Base-by-base conservation (phyloP, 176 grass and related monocot species). In the Musa schizocarpa region DNA sequence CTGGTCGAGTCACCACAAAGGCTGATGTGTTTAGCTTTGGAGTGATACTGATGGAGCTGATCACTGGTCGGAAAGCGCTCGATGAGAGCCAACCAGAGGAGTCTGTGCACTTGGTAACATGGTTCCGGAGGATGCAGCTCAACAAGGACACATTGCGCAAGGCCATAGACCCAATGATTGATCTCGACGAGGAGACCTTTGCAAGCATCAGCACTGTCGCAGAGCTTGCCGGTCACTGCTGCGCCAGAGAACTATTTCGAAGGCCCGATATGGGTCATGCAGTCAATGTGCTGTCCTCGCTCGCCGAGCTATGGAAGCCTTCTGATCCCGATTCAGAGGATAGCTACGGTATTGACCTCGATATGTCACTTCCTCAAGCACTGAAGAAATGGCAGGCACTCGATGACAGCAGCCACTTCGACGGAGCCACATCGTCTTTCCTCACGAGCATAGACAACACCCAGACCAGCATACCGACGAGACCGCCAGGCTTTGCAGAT, bases 21-120 rank as follows among this genome's bases (percentile, higher is more conserved):
- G 80, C 76, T 0, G 85, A 87, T 71, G 80, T 87, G 11, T 87
- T 82, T 64, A 87, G 85, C 72, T 87, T 87, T 19, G 85, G 85
- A 7, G 80, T 83, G 43, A 80, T 87, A 61, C 50, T 87, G 51
- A 87, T 87, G 85, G 85, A 87, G 59, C 70, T 87, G 23, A 80
- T 87, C 24, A 83, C 85, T 13, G 76, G 85, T 3, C 64, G 70
- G 23, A 73, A 74, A 71, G 85, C 80, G 34, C 43, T 87, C 10
- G 85, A 79, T 20, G 52, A 65, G 10, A 79, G 23, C 24, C 69
- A 83, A 52, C 69, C 53, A 14, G 85, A 78, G 59, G 80, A 83
- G 71, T 83, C 50, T 50, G 63, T 82, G 68, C 76, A 87, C 75
- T 43, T 87, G 24, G 85, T 76, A 5, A 79, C 80, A 0, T 87